phyloP scores from a whole-genome alignment of 352 stramenopile genomes.

The Pythium periplocum region DNA sequence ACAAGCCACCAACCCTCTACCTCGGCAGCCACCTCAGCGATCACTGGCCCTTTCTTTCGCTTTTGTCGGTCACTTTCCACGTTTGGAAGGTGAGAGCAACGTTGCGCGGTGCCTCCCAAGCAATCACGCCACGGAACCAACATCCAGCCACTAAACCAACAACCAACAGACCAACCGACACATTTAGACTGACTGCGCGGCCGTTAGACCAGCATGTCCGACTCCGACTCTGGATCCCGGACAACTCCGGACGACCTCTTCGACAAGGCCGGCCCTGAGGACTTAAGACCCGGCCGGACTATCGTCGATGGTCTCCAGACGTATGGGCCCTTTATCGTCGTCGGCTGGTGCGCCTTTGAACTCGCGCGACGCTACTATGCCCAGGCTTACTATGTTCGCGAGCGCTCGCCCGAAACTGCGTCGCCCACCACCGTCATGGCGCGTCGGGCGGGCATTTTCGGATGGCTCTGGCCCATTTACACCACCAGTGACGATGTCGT shows the following conservation, averaged over 20 bases:
- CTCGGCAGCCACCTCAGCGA: no score
- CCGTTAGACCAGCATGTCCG: not conserved
- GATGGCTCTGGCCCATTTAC: conserved; percentile 56
- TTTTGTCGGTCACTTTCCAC: no score
- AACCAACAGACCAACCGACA: no score
- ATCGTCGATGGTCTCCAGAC: conserved; percentile 56
- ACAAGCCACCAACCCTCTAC: no score
- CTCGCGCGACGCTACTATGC: conserved; percentile 46
- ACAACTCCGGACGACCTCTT: conserved; percentile 2
- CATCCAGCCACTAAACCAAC: no score
- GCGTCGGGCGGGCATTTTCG: conserved; percentile 31
- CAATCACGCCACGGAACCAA: no score
- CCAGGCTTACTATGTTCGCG: conserved; percentile 71
- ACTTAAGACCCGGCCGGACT: conserved; percentile 59
- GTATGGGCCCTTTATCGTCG: conserved; percentile 61
- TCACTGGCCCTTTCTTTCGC: no score
- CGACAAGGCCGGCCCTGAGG: conserved; percentile 12
- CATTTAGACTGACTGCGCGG: no score
- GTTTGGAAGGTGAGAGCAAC: no score
- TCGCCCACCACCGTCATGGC: conserved; percentile 33
- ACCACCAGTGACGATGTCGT: conserved; percentile 60
- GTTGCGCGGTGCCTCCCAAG: no score
- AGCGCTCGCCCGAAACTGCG: conserved; percentile 48
- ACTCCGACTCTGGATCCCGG: not conserved
- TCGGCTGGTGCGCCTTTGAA: conserved; percentile 68